Conservation (phyloP, 306 rosid genomes). For the Casuarina glauca region DNA sequence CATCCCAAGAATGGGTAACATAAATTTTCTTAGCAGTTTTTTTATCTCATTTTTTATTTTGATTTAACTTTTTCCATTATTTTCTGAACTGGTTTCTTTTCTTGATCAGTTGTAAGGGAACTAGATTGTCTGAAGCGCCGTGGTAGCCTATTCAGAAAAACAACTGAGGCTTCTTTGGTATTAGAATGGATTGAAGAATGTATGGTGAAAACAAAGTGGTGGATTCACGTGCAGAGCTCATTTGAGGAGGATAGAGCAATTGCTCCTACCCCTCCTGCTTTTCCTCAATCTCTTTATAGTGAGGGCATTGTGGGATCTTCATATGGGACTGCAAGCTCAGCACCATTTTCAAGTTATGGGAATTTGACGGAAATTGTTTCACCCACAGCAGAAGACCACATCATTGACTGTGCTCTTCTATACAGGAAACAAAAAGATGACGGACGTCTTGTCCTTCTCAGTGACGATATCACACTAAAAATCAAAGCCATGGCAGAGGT, state of each 20-base stretch:
- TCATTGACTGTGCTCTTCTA: constrained; percentile 65
- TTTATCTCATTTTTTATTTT: neutral
- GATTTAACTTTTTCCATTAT: constrained; percentile 4
- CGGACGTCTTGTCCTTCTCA: constrained; percentile 65
- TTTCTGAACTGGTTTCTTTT: neutral
- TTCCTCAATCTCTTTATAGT: constrained; percentile 41
- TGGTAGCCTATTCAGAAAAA: constrained; percentile 55
- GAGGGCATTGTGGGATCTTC: constrained; percentile 29
- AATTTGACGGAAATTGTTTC: constrained; percentile 46
- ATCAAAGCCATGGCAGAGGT: constrained; percentile 91
- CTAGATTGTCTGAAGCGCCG: constrained; percentile 55
- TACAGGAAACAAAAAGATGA: constrained; percentile 40
- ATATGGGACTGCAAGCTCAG: constrained; percentile 23
- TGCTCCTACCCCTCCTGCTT: constrained; percentile 65
- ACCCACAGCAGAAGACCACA: constrained; percentile 64
- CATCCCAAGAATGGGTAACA: constrained; percentile 73
- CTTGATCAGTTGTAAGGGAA: constrained; percentile 59
- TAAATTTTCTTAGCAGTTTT: neutral
- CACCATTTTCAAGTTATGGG: constrained; percentile 22
- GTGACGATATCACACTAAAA: constrained; percentile 62
- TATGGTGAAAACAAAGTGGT: constrained; percentile 58
- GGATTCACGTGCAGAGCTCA: constrained; percentile 83
- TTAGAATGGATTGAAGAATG: constrained; percentile 82
- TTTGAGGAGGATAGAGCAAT: constrained; percentile 48
- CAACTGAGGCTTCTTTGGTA: constrained; percentile 55